phyloP scores from a whole-genome alignment of 768 basidiomycete genomes.

The Amylocystis lapponica region DNA sequence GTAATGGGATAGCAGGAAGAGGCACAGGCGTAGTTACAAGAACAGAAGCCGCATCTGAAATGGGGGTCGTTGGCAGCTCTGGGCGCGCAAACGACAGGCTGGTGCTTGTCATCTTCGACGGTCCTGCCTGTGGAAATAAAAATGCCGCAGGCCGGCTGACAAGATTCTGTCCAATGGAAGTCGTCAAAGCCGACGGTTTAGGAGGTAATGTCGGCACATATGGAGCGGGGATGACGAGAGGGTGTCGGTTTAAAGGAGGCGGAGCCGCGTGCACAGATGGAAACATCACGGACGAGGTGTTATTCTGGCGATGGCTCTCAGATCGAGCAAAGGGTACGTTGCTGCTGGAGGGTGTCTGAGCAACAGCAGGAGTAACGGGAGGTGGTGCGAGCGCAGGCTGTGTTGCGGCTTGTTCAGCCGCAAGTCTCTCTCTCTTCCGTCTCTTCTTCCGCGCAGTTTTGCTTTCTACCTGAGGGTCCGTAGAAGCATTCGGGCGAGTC shows the following conservation, averaged over 20 bases:
- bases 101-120: too few relatives aligned
- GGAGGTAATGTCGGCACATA: neutral
- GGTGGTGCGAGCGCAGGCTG: neutral
- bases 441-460: slow-evolving; percentile 13
- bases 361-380: neutral
- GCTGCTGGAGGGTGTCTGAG: too few relatives aligned
- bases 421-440: slow-evolving; percentile 2
- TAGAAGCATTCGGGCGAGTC: neutral
- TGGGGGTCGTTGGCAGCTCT: too few relatives aligned
- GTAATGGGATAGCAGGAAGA: neutral
- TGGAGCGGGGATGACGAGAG: neutral
- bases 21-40: too few relatives aligned
- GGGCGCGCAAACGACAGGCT: too few relatives aligned
- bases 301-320: too few relatives aligned
- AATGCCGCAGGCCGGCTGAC: too few relatives aligned
- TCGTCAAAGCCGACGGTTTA: neutral
- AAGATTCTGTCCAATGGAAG: neutral
- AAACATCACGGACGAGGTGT: too few relatives aligned
- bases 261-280: neutral
- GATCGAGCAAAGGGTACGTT: too few relatives aligned
- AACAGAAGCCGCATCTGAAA: too few relatives aligned
- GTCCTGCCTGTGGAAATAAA: too few relatives aligned
- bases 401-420: neutral
- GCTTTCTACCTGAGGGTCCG: slow-evolving; percentile 2
- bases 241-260: neutral